Percentiles rank a stretch among this genome's conserved stretches.
Evolutionary conservation across 73 alveolate species (phyloP).

Genomic region (Paramecium tetraurelia): DNA sequence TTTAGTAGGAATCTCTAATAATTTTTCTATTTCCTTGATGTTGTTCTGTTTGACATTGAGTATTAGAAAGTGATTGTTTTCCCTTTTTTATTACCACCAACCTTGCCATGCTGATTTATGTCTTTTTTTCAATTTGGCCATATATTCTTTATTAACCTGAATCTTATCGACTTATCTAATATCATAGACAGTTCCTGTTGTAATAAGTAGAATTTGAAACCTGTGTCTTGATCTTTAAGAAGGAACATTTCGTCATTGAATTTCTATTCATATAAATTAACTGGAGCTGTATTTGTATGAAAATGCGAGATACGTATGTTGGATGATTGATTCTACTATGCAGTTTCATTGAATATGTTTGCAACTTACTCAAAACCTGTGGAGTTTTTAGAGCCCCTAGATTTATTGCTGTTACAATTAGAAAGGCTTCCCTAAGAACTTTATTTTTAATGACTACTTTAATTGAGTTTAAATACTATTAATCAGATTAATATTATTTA

Average conservation of each 20-base stretch:
- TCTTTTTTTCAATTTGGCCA: conserved; percentile 51
- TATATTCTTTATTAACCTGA: conserved; percentile 16
- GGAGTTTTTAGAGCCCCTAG: conserved; percentile 24
- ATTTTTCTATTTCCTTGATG: not conserved
- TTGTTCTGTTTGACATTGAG: conserved; percentile 13
- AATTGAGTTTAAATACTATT: not conserved
- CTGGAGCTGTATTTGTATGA: conserved; percentile 40
- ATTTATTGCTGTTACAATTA: conserved; percentile 36
- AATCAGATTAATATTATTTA: not conserved
- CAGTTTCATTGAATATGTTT: not conserved
- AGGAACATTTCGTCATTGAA: conserved; percentile 13
- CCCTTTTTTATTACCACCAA: conserved; percentile 57
- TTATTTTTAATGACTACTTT: not conserved
- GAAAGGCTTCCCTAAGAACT: not conserved
- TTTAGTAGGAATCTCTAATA: not conserved
- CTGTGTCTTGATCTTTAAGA: conserved; percentile 36
- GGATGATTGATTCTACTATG: not conserved
- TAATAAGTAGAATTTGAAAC: not conserved
- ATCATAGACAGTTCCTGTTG: conserved; percentile 9
- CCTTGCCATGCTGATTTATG: conserved; percentile 58
- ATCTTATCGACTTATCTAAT: not conserved
- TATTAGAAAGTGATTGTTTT: conserved; percentile 14
- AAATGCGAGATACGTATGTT: conserved; percentile 3
- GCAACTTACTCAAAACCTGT: conserved; percentile 7
- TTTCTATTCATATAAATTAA: not conserved